phyloP scores from a whole-genome alignment of 345 rosid species.

The Toxicodendron radicans region DNA sequence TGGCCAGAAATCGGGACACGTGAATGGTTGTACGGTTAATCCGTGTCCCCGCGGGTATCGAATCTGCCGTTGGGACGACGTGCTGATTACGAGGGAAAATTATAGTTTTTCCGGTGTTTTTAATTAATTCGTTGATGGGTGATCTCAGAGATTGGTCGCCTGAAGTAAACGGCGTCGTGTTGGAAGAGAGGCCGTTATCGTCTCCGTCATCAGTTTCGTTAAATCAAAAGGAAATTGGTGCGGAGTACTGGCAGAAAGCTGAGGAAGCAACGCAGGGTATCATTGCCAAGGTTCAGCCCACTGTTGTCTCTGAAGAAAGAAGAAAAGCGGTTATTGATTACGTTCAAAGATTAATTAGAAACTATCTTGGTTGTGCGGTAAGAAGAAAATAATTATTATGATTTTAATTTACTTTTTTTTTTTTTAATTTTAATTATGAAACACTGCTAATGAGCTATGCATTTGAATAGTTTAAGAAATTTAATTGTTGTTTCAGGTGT shows the following conservation, averaged over 20 bases:
- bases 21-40: not conserved
- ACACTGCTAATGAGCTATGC: not conserved
- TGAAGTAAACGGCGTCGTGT: constrained; percentile 37
- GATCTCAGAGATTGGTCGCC: constrained; percentile 68
- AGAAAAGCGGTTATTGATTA: constrained; percentile 65
- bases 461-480: not conserved
- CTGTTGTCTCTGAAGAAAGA: constrained; percentile 61
- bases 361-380: constrained; percentile 62
- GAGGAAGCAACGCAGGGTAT: constrained; percentile 69
- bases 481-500: not conserved
- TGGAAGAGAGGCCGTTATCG: constrained; percentile 47
- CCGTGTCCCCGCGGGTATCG: not conserved
- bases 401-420: too few species aligned
- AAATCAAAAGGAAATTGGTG: constrained; percentile 35
- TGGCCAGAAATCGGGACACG: not conserved
- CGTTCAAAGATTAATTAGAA: constrained; percentile 55
- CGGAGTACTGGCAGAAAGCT: constrained; percentile 51
- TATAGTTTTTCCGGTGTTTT: not conserved
- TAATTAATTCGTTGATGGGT: constrained; percentile 43
- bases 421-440: too few species aligned
- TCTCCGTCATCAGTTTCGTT: constrained; percentile 31
- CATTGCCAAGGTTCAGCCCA: constrained; percentile 68
- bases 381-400: not conserved
- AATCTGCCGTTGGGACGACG: not conserved
- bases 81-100: not conserved